A percentile compares a stretch with the other conserved stretches of the same genome.
These are phyloP conservation scores for Bombardia bombarda DNA, from an alignment of 495 filamentous ascomycete species.

Conservation along the genomic window DNA sequence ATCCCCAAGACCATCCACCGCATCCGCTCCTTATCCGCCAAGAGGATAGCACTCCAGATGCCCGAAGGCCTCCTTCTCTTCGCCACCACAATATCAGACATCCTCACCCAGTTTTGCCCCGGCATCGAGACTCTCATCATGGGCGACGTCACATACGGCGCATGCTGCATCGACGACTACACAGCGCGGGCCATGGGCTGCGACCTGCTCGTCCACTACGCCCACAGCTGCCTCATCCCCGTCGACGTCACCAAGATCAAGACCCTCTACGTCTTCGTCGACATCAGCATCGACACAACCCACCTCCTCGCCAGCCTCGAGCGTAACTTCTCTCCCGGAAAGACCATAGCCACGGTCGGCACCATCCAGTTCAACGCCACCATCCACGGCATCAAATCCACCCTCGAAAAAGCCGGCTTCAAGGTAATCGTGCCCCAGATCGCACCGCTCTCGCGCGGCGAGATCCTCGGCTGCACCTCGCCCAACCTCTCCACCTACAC, in stretches of 20 bases:
- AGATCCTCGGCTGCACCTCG: conserved; percentile 93
- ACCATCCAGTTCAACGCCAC: conserved; percentile 99
- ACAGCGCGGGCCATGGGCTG: conserved; percentile 91
- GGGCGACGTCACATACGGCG: conserved; percentile 98
- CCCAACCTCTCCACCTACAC: conserved; percentile 53
- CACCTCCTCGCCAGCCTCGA: conserved; percentile 84
- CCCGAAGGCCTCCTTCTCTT: conserved; percentile 93
- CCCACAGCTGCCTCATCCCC: conserved; percentile 91
- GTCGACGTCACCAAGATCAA: conserved; percentile 93
- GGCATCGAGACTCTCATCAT: conserved; percentile 91
- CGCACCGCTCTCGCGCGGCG: conserved; percentile 81
- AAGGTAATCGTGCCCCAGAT: conserved; percentile 83
- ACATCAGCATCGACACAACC: conserved; percentile 85
- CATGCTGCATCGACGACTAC: conserved; percentile 98
- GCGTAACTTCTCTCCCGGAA: conserved; percentile 75
- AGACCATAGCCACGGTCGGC: conserved; percentile 85
- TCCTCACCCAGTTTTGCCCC: conserved; percentile 88
- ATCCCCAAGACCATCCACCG: conserved; percentile 97
- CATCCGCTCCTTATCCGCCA: conserved; percentile 69
- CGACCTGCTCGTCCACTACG: conserved; percentile 93
- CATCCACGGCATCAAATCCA: conserved; percentile 69
- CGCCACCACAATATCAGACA: conserved; percentile 96
- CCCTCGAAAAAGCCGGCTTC: conserved; percentile 75
- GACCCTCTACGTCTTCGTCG: conserved; percentile 95
- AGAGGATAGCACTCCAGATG: conserved; percentile 85